Base-by-base conservation (phyloP, 2,329 filamentous ascomycete genomes). In the Ophiostoma sp. region DNA sequence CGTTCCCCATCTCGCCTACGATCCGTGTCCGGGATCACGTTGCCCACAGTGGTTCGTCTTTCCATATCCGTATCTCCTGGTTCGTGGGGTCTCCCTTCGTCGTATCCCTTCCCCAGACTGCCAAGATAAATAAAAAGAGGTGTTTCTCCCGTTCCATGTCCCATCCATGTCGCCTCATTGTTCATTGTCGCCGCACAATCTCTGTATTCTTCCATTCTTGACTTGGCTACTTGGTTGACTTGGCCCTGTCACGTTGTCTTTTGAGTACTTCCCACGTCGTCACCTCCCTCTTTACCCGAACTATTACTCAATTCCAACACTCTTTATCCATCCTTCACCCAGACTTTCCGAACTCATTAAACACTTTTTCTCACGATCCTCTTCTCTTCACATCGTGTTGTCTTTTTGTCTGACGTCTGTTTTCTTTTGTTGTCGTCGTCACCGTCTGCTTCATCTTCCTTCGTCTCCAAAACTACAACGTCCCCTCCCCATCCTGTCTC, bases 121-220 rank as follows among this genome's bases (percentile, higher is more conserved):
- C 59, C 70, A 72, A 72, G 70, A 55, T 12, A 59, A n/a, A 61
- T 25, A 69, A 55, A 55, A 69, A 39, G 66, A 69, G 11, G 31
- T 2, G 1, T 4, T 48, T 15, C 5, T 22, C 61, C 61, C 28
- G 66, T 3, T 55, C 9, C 17, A 22, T 31, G 55, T 17, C 25
- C 33, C 33, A 36, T 8, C 33, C 33, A 36, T 36, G 33, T 36
- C 8, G 50, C 50, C n/a, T n/a, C 50, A 55, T n/a, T 25, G 19
- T 55, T 45, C 42, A 19, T 19, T 45, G 42, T 33, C n/a, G 36
- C 19, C 55, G 55, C 28, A 59, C 55, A 9, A 33, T 59, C 55
- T 33, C 15, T 19, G 28, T 42, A 22, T 42, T 39, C 4, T 63
- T 42, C 22, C n/a, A 2, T 11, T n/a, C 17, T 45, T 42, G 33